These are phyloP conservation scores for Fusarium verticillioides DNA, from an alignment of 2,329 filamentous ascomycete species.

Conservation along the genomic window DNA sequence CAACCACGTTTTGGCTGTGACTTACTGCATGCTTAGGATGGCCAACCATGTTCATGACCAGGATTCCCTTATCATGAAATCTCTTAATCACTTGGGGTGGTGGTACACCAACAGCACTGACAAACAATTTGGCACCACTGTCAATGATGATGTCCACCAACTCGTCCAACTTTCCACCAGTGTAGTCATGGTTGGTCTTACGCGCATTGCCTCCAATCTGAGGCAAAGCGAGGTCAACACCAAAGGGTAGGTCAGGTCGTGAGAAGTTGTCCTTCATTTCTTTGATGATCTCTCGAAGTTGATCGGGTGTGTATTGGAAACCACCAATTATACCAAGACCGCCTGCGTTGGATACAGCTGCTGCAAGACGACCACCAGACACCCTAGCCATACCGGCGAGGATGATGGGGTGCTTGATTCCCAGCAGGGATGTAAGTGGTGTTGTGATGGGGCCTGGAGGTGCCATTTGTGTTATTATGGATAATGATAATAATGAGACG, in stretches of 20 bases:
- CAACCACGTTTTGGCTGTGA: neutral
- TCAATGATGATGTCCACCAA: conserved; percentile 87
- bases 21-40: conserved; percentile 84
- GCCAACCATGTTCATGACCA: conserved; percentile 98
- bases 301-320: conserved; percentile 76
- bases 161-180: conserved; percentile 86
- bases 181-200: conserved; percentile 97
- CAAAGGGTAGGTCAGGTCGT: conserved; percentile 80
- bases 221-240: conserved; percentile 89
- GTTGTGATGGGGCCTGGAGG: conserved; percentile 72
- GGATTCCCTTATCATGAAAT: conserved; percentile 81
- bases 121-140: conserved; percentile 86
- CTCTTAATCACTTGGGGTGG: conserved; percentile 77
- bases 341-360: conserved; percentile 88
- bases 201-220: conserved; percentile 86
- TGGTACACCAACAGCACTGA: conserved; percentile 88
- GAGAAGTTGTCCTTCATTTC: conserved; percentile 83
- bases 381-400: conserved; percentile 95
- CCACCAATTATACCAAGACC: conserved; percentile 82
- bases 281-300: conserved; percentile 82
- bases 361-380: conserved; percentile 80
- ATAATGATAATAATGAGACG: neutral
- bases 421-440: conserved; percentile 80
- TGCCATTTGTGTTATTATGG: conserved; percentile 50
- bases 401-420: conserved; percentile 88